phyloP scores from a whole-genome alignment of 106 monocot genomes.

The Platanthera guangdongensis region DNA sequence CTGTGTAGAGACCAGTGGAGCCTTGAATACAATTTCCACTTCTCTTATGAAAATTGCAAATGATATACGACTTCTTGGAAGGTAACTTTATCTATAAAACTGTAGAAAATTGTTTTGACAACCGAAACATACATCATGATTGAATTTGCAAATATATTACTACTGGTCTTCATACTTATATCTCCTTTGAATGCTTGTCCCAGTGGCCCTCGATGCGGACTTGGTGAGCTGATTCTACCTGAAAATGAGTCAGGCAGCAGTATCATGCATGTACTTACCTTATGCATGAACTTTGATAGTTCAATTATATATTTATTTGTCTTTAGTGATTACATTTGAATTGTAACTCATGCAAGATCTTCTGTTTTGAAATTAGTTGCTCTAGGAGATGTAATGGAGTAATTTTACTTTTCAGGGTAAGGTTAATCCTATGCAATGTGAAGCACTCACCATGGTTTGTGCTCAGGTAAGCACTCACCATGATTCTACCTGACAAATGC shows the following conservation, averaged over 20 bases:
- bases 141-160: not conserved
- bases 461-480: constrained; percentile 88
- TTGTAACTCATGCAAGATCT: not conserved
- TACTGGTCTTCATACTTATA: not conserved
- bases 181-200: constrained; percentile 1
- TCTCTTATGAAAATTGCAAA: constrained; percentile 98
- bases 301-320: not conserved
- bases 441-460: constrained; percentile 98
- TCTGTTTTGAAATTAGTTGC: not conserved
- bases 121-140: not conserved
- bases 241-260: constrained; percentile 99
- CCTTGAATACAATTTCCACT: constrained; percentile 83
- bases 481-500: too few relatives aligned
- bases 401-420: constrained; percentile 64
- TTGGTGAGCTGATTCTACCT: constrained; percentile 92
- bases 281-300: constrained; percentile 1
- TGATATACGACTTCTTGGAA: constrained; percentile 95
- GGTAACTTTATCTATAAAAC: constrained; percentile 25
- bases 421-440: constrained; percentile 97
- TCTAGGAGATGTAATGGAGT: not conserved
- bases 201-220: constrained; percentile 91
- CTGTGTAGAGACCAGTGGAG: constrained; percentile 95
- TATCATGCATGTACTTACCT: constrained; percentile 79
- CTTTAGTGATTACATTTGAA: constrained; percentile 1
- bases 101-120: not conserved